phyloP scores from a whole-genome alignment of 495 filamentous ascomycete species.

The Penicillium fimorum region DNA sequence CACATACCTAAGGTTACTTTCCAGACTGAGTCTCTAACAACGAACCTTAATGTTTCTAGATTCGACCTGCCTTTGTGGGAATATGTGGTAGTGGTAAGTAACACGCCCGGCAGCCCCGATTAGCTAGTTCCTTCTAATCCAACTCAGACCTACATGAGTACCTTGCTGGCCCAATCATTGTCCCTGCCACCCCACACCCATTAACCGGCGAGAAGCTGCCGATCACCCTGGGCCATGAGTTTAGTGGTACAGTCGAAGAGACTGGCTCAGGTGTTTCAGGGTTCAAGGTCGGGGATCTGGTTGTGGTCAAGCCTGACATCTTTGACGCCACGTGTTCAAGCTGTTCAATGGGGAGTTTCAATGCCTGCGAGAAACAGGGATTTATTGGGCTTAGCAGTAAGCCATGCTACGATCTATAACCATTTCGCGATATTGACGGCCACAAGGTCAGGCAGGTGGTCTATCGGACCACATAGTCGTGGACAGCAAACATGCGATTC shows the following conservation, averaged over 20 bases:
- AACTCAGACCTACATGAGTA: slow-evolving; percentile 60
- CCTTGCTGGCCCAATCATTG: slow-evolving; percentile 52
- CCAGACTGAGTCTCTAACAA: neutral
- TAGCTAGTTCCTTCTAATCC: neutral
- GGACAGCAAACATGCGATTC: slow-evolving; percentile 25
- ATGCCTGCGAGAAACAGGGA: slow-evolving; percentile 58
- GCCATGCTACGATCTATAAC: slow-evolving; percentile 3
- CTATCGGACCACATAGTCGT: slow-evolving; percentile 57
- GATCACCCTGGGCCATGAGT: slow-evolving; percentile 62
- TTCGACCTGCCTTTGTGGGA: slow-evolving; percentile 36
- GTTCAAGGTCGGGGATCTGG: slow-evolving; percentile 54
- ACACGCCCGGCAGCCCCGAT: neutral
- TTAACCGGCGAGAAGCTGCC: slow-evolving; percentile 57
- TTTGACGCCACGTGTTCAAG: slow-evolving; percentile 55
- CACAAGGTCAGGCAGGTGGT: slow-evolving; percentile 46
- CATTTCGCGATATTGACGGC: neutral
- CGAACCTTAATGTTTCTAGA: slow-evolving; percentile 16
- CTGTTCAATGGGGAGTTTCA: slow-evolving; percentile 50
- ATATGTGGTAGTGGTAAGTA: slow-evolving; percentile 37
- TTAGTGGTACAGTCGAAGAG: slow-evolving; percentile 58
- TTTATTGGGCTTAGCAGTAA: slow-evolving; percentile 59
- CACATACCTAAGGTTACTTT: neutral
- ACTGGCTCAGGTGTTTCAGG: slow-evolving; percentile 52
- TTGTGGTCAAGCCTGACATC: slow-evolving; percentile 58
- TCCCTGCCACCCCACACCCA: slow-evolving; percentile 56